These are phyloP conservation scores for Sanghuangporus sanghuang DNA, from an alignment of 1,284 basidiomycete species.

Conservation along the genomic window DNA sequence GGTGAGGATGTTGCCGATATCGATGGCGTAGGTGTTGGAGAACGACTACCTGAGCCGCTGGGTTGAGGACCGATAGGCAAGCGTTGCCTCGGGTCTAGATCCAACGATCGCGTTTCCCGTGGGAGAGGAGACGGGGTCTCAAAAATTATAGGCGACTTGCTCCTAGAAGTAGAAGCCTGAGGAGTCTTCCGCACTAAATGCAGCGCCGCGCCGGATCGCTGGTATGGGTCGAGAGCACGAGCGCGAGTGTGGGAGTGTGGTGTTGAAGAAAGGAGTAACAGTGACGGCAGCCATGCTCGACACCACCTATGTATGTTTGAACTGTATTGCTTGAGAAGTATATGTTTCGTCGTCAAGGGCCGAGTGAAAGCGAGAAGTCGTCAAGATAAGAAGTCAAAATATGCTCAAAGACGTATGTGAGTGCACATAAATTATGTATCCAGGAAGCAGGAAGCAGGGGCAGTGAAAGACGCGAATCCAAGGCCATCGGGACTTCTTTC, in stretches of 20 bases:
- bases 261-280: conserved; percentile 42
- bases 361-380: background rate
- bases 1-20: background rate
- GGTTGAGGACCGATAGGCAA: conserved; percentile 23
- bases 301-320: background rate
- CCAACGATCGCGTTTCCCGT: background rate
- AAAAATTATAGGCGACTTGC: conserved; percentile 47
- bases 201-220: conserved; percentile 46
- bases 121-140: conserved; percentile 30
- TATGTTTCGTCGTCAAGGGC: background rate
- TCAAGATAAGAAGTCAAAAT: background rate
- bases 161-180: conserved; percentile 36
- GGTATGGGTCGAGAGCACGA: conserved; percentile 42
- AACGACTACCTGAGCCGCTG: conserved; percentile 9
- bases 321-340: background rate
- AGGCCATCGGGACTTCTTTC: background rate
- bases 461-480: background rate
- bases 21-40: conserved; percentile 4
- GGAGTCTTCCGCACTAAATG: conserved; percentile 57
- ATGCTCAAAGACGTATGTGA: too few relatives aligned
- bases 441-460: too few relatives aligned
- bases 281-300: conserved; percentile 22
- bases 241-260: conserved; percentile 40
- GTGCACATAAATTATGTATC: too few relatives aligned
- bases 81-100: conserved; percentile 19